Percentiles rank a stretch among this genome's conserved stretches.
Conservation (phyloP, 257 asterid species). For the Gentiana macrophylla region DNA sequence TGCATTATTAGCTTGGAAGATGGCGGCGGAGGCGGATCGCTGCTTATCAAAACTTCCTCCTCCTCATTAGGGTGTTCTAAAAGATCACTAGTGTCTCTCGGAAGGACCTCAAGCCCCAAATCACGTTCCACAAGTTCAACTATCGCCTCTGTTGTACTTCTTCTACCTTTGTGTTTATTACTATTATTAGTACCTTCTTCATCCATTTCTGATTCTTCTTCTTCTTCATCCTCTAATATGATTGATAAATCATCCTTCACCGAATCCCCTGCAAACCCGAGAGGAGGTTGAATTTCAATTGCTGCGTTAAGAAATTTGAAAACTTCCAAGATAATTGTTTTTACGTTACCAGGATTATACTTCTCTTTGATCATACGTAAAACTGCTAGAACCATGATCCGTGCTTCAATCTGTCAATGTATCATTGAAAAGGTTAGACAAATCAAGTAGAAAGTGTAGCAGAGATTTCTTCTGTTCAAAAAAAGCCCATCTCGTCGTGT, state of each 20-base stretch:
- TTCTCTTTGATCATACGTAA: conserved; percentile 79
- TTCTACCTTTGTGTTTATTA: conserved; percentile 4
- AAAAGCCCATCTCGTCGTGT: neutral
- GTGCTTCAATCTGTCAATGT: conserved; percentile 71
- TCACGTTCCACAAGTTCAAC: conserved; percentile 51
- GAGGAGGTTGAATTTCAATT: conserved; percentile 6
- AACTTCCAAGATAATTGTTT: neutral
- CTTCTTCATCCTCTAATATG: conserved; percentile 40
- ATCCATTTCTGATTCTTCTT: conserved; percentile 7
- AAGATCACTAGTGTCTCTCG: conserved; percentile 13
- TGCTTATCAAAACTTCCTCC: conserved; percentile 18
- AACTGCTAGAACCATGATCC: conserved; percentile 86
- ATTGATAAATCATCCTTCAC: conserved; percentile 59
- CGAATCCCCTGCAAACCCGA: conserved; percentile 42
- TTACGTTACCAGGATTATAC: conserved; percentile 42
- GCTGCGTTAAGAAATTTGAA: neutral
- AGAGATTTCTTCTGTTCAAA: neutral
- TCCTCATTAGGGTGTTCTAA: conserved; percentile 7
- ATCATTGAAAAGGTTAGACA: conserved; percentile 12
- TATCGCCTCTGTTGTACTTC: conserved; percentile 30
- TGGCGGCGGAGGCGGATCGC: conserved; percentile 4
- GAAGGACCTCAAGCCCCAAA: conserved; percentile 62
- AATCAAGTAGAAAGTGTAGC: neutral
- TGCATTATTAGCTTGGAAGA: conserved; percentile 21
- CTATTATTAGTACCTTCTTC: conserved; percentile 23